Base-by-base conservation (phyloP, 192 early-diverging fungal genomes). In the Coemansia sp. region DNA sequence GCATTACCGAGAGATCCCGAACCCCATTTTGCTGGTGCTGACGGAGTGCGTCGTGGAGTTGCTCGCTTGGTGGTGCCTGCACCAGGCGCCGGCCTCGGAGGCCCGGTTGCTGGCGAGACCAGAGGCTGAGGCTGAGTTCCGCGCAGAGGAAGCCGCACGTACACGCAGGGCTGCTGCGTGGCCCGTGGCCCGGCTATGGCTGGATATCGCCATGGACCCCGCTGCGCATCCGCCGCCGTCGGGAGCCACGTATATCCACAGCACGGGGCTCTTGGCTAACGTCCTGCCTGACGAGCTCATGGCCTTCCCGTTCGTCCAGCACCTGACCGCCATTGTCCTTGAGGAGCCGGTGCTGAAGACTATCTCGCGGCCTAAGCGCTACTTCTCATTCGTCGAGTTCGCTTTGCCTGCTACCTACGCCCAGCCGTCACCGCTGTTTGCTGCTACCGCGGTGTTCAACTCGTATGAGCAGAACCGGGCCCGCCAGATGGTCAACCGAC, bases 361-460 rank as follows among this genome's bases (percentile, higher is more conserved):
- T 7, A 81, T 84, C 27, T 71, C 87, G 12, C 66, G 67, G 5
- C 76, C 85, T 39, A 80, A 79, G 46, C 85, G 77, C 55, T 74
- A 85, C 45, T 86, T 87, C 72, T 63, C 80, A 67, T 86, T 75
- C 68, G 80, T 70, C 39, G 74, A 66, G 64, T 72, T 69, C 63
- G 67, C 73, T 17, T 84, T 34, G 74, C 71, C 66, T 25, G 59
- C 58, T 1, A 67, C 67, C 29, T 61, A 67, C 2, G 45, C 84
- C 1, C 57, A 67, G 12, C 44, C 25, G 7, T 27, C 61, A 23
- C 61, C 61, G n/a, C 21, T 42, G 41, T 59, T 85, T 85, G 53
- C 88, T 75, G 75, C 88, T 11, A 85, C 78, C 67, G 85, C 67
- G 77, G 91, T 83, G 10, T 90, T 87, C 68, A 92, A 91, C 63